These are phyloP conservation scores for Rosellinia necatrix DNA, from an alignment of 2,329 filamentous ascomycete genomes.

Conservation along the genomic window DNA sequence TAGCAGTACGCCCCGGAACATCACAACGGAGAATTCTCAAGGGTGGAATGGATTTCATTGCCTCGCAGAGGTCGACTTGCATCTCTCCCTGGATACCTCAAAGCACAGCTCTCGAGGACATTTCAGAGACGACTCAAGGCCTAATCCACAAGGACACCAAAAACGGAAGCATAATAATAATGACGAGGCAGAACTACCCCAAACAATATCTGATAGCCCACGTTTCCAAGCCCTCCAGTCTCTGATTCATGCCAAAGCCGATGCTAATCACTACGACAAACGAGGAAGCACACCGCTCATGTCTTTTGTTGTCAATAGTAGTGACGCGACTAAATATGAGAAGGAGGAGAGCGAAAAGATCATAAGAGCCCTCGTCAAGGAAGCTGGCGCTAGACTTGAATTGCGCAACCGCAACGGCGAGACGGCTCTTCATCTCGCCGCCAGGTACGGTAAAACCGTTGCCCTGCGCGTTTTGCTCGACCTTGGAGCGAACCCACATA, in stretches of 20 bases:
- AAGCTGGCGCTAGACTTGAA: constrained; percentile 50
- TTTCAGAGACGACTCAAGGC: neutral
- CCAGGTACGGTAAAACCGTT: constrained; percentile 57
- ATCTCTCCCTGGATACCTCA: constrained; percentile 30
- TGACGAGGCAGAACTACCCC: constrained; percentile 25
- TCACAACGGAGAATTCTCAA: constrained; percentile 46
- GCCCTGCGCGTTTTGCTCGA: constrained; percentile 53
- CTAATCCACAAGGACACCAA: constrained; percentile 25
- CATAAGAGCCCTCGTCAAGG: constrained; percentile 47
- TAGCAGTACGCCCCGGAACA: constrained; percentile 33
- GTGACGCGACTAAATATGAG: constrained; percentile 47
- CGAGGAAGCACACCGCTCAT: constrained; percentile 60
- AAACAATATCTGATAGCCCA: constrained; percentile 14
- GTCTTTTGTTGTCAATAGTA: constrained; percentile 56
- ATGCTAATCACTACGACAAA: constrained; percentile 58
- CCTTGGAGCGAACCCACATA: constrained; percentile 54
- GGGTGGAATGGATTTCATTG: constrained; percentile 64
- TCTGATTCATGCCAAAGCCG: constrained; percentile 47
- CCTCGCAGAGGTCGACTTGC: constrained; percentile 55
- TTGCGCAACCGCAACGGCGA: constrained; percentile 59
- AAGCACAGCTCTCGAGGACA: constrained; percentile 19
- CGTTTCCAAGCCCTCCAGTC: constrained; percentile 32
- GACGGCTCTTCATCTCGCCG: constrained; percentile 59
- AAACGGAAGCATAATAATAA: constrained; percentile 46
- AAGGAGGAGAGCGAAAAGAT: constrained; percentile 54